Base-by-base conservation (phyloP, 2,329 filamentous ascomycete genomes). In the Orbilia quercus region DNA sequence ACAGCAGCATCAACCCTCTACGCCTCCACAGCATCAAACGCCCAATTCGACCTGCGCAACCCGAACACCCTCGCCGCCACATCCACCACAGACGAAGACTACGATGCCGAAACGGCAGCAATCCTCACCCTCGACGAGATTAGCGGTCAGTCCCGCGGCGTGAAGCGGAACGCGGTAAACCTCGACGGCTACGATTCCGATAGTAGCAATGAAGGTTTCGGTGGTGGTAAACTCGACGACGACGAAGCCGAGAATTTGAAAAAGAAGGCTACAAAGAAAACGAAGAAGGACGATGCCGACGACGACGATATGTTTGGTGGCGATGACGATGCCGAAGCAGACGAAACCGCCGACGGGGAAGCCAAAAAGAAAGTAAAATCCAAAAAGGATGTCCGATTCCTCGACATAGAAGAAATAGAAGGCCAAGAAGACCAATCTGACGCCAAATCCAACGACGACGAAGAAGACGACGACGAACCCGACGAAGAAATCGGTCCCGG, bases 111-210 rank as follows among this genome's bases (percentile, higher is more conserved):
- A 50, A 67, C 69, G 20, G 84, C 92, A 77, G 87, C 88, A 0
- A 86, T 94, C 25, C 86, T 99, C 7, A 91, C 96, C 55, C 92
- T 93, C 20, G 95, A 98, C 79, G 93, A 97, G 40, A 97, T 98
- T 76, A 92, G 93, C 14, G 86, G 85, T 58, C 85, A 87, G 16
- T 87, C 87, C 0, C 85, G 87, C 31, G 86, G 88, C 42, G 91
- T 92, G 0, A 96, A 96, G 80, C 91, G 95, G 75, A 94, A 94
- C 76, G 95, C 94, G 0, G 91, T 99, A 63, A 97, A 98, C 79
- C 88, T 99, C 42, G 95, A 98, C 79, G 95, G 95, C 55, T 99
- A 98, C 82, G 94, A 98, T 77, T 95, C 90, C 7, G 95, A 99
- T 81, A 88, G 86, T 66, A 96, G 94, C 1, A 87, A 90, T 58